Percentiles rank a stretch among this genome's conserved stretches.
phyloP scores from a whole-genome alignment of 352 stramenopile species.

The Pythium phragmitis region DNA sequence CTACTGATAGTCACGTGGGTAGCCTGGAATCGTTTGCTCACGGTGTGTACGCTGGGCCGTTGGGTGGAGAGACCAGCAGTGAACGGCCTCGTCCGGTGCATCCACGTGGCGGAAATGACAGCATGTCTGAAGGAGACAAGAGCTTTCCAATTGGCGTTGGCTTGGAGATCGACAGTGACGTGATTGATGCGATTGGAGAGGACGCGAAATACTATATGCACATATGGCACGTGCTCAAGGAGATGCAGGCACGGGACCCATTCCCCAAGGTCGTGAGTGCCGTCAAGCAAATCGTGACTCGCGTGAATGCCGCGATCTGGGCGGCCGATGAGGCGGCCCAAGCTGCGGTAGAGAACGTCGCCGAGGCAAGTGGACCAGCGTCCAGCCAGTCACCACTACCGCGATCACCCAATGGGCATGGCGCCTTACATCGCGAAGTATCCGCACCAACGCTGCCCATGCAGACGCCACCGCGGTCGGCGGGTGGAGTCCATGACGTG shows the following conservation, averaged over 20 bases:
- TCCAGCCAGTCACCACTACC: constrained; percentile 5
- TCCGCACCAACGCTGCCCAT: constrained; percentile 16
- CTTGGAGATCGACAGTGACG: constrained; percentile 22
- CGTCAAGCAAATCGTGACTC: constrained; percentile 37
- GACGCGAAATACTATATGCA: constrained; percentile 58
- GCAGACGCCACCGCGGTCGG: not conserved
- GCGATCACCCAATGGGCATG: constrained; percentile 5
- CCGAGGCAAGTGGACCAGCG: not conserved
- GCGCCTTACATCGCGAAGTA: constrained; percentile 14
- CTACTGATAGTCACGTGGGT: constrained; percentile 10
- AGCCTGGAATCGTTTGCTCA: not conserved
- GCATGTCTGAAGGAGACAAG: constrained; percentile 8
- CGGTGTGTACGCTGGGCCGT: not conserved
- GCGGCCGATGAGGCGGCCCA: constrained; percentile 17
- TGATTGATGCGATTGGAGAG: constrained; percentile 28
- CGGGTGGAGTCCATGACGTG: no score
- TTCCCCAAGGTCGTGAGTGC: constrained; percentile 55
- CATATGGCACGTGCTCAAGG: constrained; percentile 66
- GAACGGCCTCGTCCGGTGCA: not conserved
- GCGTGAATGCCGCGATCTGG: constrained; percentile 34
- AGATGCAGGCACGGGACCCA: constrained; percentile 68
- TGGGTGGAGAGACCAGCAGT: not conserved
- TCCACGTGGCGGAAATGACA: constrained; percentile 1
- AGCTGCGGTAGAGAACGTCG: constrained; percentile 1
- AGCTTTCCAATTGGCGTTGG: constrained; percentile 26